Percentiles rank a stretch among this genome's conserved stretches.
Evolutionary conservation across 2,329 filamentous ascomycete species (phyloP).

Genomic region (Hymenotorrendiella dingleyae): DNA sequence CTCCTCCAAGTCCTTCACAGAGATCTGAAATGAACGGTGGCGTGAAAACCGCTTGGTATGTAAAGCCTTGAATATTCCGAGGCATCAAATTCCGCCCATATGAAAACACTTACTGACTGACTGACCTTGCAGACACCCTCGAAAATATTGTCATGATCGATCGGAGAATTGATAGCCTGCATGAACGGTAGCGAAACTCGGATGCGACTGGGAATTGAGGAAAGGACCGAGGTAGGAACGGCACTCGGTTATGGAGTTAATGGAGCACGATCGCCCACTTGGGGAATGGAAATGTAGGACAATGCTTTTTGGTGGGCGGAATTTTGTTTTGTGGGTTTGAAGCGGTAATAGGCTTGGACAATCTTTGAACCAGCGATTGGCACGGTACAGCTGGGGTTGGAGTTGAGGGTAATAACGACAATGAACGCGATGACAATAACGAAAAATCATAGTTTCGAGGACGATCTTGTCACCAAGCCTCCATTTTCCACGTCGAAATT

Average conservation of each 20-base stretch:
- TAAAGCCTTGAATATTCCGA: conserved; percentile 1
- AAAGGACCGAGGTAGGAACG: background rate
- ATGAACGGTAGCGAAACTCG: no score
- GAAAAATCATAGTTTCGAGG: conserved; percentile 38
- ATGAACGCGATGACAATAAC: conserved; percentile 7
- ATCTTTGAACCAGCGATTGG: conserved; percentile 1
- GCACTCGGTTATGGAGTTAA: background rate
- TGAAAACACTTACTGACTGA: no score
- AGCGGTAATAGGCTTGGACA: no score
- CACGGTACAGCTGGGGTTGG: no score
- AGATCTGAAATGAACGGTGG: background rate
- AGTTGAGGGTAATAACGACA: conserved; percentile 1
- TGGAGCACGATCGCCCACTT: conserved; percentile 1
- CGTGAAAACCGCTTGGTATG: background rate
- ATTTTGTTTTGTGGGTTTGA: no score
- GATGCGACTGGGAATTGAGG: no score
- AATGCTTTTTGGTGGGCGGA: background rate
- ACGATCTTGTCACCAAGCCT: conserved; percentile 47
- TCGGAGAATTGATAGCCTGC: no score
- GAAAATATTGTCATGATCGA: no score
- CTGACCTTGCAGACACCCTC: background rate
- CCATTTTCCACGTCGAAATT: conserved; percentile 65
- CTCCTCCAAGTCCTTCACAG: conserved; percentile 5
- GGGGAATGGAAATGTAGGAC: conserved; percentile 1
- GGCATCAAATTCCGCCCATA: no score